Conservation (phyloP, 495 filamentous ascomycete genomes). For the Penicillium steckii region DNA sequence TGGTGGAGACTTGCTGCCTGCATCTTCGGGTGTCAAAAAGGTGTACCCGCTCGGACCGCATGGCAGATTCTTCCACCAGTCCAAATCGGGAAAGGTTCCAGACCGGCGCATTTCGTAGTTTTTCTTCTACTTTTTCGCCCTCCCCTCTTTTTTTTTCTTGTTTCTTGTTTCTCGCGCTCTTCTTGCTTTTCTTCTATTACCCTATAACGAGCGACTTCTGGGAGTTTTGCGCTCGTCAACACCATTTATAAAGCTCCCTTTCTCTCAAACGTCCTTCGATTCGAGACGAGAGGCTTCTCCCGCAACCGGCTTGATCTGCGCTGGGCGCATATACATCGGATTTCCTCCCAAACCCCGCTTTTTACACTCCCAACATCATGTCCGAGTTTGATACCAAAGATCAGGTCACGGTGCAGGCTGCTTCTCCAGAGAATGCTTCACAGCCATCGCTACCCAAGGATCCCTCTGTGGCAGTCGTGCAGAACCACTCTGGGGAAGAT, state of each 20-base stretch:
- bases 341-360: slow-evolving; percentile 5
- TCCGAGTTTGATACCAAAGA: slow-evolving; percentile 25
- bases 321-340: not conserved
- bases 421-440: slow-evolving; percentile 6
- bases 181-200: not conserved
- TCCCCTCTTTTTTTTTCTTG: slow-evolving; percentile 2
- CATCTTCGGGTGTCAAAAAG: not conserved
- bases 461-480: slow-evolving; percentile 18
- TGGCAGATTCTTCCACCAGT: slow-evolving; percentile 24
- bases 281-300: not conserved
- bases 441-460: slow-evolving; percentile 26
- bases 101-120: slow-evolving; percentile 7
- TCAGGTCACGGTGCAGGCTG: slow-evolving; percentile 25
- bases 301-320: slow-evolving; percentile 1
- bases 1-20: not conserved
- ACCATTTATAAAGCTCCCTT: slow-evolving; percentile 44
- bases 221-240: slow-evolving; percentile 57
- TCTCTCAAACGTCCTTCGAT: not conserved
- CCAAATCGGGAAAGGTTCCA: slow-evolving; percentile 30
- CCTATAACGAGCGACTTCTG: slow-evolving; percentile 52
- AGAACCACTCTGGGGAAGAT: slow-evolving; percentile 14
- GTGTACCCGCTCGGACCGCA: not conserved
- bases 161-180: not conserved
- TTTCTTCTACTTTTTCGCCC: not conserved
- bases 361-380: slow-evolving; percentile 19